Percentiles rank a stretch among this genome's conserved stretches.
Conservation (phyloP, 2,329 filamentous ascomycete genomes). For the Arthrobotrys musiformis region DNA sequence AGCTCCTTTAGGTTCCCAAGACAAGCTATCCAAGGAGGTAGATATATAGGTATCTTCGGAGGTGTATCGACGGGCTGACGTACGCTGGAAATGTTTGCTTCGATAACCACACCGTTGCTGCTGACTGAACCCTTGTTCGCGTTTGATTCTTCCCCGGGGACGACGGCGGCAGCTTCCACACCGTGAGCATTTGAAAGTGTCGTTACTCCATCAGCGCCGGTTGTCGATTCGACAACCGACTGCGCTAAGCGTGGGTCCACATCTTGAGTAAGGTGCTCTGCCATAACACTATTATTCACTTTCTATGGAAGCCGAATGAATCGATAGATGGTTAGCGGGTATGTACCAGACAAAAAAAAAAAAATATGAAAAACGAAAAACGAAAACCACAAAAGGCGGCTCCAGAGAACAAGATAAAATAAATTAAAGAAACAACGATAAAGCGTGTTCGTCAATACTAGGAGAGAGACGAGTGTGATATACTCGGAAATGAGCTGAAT, state of each 20-base stretch:
- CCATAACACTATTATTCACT: constrained; percentile 68
- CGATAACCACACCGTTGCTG: constrained; percentile 28
- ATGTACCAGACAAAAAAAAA: background rate
- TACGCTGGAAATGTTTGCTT: constrained; percentile 43
- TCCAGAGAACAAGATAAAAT: background rate
- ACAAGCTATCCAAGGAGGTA: too few relatives aligned
- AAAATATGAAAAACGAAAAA: background rate
- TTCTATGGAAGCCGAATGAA: constrained; percentile 60
- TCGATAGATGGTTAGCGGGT: background rate
- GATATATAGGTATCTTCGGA: background rate
- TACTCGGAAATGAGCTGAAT: constrained; percentile 23
- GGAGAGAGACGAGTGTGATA: background rate
- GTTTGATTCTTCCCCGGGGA: constrained; percentile 58
- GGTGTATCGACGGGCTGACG: constrained; percentile 7
- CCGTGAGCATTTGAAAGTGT: constrained; percentile 63
- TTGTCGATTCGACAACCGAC: constrained; percentile 67
- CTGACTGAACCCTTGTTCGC: constrained; percentile 31
- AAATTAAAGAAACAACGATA: background rate
- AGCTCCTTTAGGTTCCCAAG: constrained; percentile 13
- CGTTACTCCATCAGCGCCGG: constrained; percentile 68
- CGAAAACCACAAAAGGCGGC: background rate
- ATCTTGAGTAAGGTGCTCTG: constrained; percentile 71
- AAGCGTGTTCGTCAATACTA: background rate
- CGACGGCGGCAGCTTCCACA: constrained; percentile 59
- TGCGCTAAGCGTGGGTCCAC: constrained; percentile 71